Conservation (phyloP, 2,329 filamentous ascomycete genomes). For the Aspergillus clavatus region DNA sequence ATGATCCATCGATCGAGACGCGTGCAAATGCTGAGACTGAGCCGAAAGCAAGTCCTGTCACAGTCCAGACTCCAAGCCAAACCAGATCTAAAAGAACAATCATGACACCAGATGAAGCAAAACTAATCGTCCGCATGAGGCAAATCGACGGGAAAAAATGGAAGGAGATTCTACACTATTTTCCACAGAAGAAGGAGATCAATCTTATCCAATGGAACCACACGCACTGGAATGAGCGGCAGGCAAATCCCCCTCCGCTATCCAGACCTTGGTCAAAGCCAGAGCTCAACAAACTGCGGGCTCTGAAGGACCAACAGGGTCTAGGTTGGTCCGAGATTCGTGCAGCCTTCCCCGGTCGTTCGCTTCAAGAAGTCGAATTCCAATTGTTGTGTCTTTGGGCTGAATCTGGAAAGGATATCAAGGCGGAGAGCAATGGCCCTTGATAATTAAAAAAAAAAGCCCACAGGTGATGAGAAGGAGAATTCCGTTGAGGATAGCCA, state of each 20-base stretch:
- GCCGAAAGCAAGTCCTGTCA: conserved; percentile 1
- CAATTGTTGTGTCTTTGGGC: conserved; percentile 31
- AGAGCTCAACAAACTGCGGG: conserved; percentile 24
- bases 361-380: conserved; percentile 30
- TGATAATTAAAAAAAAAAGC: background rate
- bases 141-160: conserved; percentile 24
- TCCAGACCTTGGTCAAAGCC: conserved; percentile 27
- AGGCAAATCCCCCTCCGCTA: conserved; percentile 21
- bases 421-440: conserved; percentile 2
- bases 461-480: conserved; percentile 1
- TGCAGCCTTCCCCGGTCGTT: conserved; percentile 24
- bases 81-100: conserved; percentile 14
- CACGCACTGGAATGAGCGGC: conserved; percentile 27
- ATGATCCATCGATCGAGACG: conserved; percentile 2
- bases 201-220: conserved; percentile 25
- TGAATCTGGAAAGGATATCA: conserved; percentile 15
- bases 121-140: conserved; percentile 27
- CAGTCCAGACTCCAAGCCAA: conserved; percentile 13
- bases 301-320: conserved; percentile 22
- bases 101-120: conserved; percentile 31
- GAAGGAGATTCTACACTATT: conserved; percentile 26
- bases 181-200: conserved; percentile 22
- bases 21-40: background rate
- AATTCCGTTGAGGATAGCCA: background rate
- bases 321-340: conserved; percentile 30